Conservation (phyloP, 1,284 basidiomycete species). For the Leccinum griseonigrum region DNA sequence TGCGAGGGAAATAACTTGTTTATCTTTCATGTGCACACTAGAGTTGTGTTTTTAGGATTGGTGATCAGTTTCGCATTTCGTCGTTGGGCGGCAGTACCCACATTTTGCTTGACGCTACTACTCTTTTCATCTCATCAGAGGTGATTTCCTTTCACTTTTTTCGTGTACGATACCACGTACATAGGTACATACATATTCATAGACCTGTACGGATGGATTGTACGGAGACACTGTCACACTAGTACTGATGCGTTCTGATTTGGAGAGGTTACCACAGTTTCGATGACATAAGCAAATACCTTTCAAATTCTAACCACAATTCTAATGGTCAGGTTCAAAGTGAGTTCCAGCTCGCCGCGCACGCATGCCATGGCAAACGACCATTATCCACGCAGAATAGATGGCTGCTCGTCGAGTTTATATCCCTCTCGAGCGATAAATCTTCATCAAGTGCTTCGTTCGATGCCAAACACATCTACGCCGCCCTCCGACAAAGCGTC, state of each 20-base stretch:
- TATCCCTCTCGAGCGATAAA: background rate
- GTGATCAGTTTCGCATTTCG: background rate
- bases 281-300: slow-evolving; percentile 22
- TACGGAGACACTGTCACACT: background rate
- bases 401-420: slow-evolving; percentile 39
- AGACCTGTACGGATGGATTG: background rate
- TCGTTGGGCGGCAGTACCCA: background rate
- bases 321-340: slow-evolving; percentile 31
- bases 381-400: slow-evolving; percentile 52
- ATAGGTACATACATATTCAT: background rate
- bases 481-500: slow-evolving; percentile 66
- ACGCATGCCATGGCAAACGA: background rate
- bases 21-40: background rate
- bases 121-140: background rate
- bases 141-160: background rate
- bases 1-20: background rate
- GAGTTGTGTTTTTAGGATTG: background rate
- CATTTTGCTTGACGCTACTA: background rate
- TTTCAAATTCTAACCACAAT: background rate
- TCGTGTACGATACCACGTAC: background rate
- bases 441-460: slow-evolving; percentile 37
- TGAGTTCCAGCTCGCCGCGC: background rate
- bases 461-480: slow-evolving; percentile 61
- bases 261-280: background rate
- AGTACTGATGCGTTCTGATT: background rate